Base-by-base conservation (phyloP, 257 asterid species). In the Primulina tabacum region DNA sequence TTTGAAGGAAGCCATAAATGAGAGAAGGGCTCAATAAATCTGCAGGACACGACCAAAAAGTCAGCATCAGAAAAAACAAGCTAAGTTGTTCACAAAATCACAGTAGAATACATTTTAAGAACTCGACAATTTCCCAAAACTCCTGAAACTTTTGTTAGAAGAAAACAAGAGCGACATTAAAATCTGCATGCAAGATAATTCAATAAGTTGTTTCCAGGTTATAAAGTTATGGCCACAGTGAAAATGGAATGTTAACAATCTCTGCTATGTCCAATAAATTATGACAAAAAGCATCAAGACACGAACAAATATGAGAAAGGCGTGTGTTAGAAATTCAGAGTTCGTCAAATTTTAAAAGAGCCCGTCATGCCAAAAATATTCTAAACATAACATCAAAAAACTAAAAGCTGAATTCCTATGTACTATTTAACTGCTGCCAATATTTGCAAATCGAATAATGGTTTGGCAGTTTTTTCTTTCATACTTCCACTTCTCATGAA, bases 1-100 rank as follows among this genome's bases (percentile, higher is more conserved):
- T 78, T 68, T 87, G 82, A 87, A 87, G 77, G 88, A 65, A 69
- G 90, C 88, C 92, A 86, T 86, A 2, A n/a, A 53, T 55, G 57
- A 64, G 26, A 58, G 71, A 35, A 35, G 32, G 37, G 12, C 56
- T 50, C 56, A 59, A 69, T 33, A 40, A 58, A 66, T 67, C 84
- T 80, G 80, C 71, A 68, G 56, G 56, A 5, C 56, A 50, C 56
- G 16, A 50, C 16, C 20, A 50, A 14, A 16, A 50, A 4, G 20
- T 50, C 56, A 50, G 56, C 1, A 50, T 50, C 0, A 50, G 6
- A 2, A 50, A 14, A 50, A 50, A 14, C 56, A 14, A 50, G 20
- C 56, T 50, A 50, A 50, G 7, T 16, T 50, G 56, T 14, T 50
- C 18, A 16, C 56, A 50, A 14, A 5, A 50, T 16, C 20, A 16